A percentile compares a stretch with the other conserved stretches of the same genome.
phyloP scores from a whole-genome alignment of 1,284 basidiomycete species.

The Moesziomyces sp. region DNA sequence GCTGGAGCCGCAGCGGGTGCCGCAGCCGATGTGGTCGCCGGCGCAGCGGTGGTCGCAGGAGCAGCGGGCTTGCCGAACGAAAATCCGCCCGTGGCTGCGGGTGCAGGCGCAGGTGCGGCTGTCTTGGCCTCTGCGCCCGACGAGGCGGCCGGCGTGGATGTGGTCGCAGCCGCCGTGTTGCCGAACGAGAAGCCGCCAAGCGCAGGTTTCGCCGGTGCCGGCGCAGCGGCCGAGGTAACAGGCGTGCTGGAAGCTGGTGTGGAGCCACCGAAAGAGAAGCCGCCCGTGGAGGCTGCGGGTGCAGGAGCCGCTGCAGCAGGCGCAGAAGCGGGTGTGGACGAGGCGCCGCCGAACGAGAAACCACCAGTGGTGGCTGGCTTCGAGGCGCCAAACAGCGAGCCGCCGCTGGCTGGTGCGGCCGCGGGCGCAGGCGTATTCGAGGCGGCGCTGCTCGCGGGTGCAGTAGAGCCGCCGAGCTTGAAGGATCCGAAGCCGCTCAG shows the following conservation, averaged over 20 bases:
- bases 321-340: conserved; percentile 33
- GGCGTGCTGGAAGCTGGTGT: conserved; percentile 39
- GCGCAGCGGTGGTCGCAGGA: conserved; percentile 56
- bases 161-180: conserved; percentile 4
- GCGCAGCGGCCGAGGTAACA: conserved; percentile 49
- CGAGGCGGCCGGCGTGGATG: conserved; percentile 33
- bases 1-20: conserved; percentile 33
- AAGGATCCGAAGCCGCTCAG: conserved; percentile 35
- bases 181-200: conserved; percentile 36
- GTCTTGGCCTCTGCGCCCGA: conserved; percentile 29
- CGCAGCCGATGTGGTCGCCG: conserved; percentile 31
- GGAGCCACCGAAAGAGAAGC: conserved; percentile 46
- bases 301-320: conserved; percentile 40
- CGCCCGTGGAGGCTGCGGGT: conserved; percentile 24
- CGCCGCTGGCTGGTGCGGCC: conserved; percentile 22
- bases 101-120: conserved; percentile 21
- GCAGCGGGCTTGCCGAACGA: conserved; percentile 52
- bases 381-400: conserved; percentile 37
- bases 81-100: conserved; percentile 54
- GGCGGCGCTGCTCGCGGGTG: conserved; percentile 8
- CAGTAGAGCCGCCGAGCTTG: conserved; percentile 26
- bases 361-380: conserved; percentile 45
- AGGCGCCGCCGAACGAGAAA: conserved; percentile 22
- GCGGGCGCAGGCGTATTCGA: conserved; percentile 9
- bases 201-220: conserved; percentile 41